These are phyloP conservation scores for Spergularia azorica DNA, from an alignment of 179 eudicot genomes.

Conservation along the genomic window DNA sequence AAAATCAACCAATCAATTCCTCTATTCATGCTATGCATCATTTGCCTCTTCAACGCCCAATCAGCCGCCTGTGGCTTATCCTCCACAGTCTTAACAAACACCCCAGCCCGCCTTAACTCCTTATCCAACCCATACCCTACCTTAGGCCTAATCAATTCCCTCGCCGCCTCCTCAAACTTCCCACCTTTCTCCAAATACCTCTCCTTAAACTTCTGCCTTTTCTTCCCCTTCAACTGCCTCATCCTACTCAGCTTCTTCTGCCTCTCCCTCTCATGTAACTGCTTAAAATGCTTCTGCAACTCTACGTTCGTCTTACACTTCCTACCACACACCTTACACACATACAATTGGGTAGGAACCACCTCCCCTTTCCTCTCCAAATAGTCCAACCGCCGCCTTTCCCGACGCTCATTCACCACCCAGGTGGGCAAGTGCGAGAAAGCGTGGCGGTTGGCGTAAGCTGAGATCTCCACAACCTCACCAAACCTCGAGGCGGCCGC, in stretches of 20 bases:
- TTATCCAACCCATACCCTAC: slow-evolving; percentile 75
- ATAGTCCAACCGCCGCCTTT: slow-evolving; percentile 51
- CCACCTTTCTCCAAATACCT: slow-evolving; percentile 60
- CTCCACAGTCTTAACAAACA: slow-evolving; percentile 85
- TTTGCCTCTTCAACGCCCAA: slow-evolving; percentile 89
- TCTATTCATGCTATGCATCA: slow-evolving; percentile 72
- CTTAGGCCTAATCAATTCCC: slow-evolving; percentile 62
- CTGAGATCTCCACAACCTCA: slow-evolving; percentile 66
- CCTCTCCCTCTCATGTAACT: slow-evolving; percentile 83
- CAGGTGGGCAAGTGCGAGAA: slow-evolving; percentile 81
- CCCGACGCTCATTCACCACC: slow-evolving; percentile 65
- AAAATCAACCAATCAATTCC: slow-evolving; percentile 87
- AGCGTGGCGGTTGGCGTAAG: slow-evolving; percentile 94
- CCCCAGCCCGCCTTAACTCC: slow-evolving; percentile 89
- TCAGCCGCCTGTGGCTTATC: slow-evolving; percentile 99
- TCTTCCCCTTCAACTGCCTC: slow-evolving; percentile 87
- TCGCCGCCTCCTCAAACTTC: slow-evolving; percentile 86
- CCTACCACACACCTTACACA: slow-evolving; percentile 84
- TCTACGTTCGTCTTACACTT: slow-evolving; percentile 74
- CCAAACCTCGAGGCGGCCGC: slow-evolving; percentile 60
- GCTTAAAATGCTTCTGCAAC: slow-evolving; percentile 76
- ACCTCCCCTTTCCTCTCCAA: slow-evolving; percentile 63
- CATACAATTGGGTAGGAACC: slow-evolving; percentile 45
- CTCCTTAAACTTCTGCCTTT: slow-evolving; percentile 75
- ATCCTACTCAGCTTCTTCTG: slow-evolving; percentile 79